Evolutionary conservation across 202 grass and related monocot species (phyloP), one percentile per base, ranked within the genome.

Genomic region (Musa balbisiana): DNA sequence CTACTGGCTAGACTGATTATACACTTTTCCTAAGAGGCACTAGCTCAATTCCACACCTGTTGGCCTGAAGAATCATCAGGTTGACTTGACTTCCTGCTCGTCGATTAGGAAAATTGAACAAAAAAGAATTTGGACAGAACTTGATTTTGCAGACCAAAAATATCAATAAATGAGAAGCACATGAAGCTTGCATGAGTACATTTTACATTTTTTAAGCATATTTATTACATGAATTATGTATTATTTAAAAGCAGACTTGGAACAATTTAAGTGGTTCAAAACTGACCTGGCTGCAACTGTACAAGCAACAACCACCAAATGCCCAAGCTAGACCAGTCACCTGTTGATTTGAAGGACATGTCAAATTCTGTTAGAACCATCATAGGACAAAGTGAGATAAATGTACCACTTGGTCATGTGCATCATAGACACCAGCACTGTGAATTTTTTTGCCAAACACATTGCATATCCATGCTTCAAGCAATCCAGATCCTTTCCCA

Each of bases 371-470:
- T 59, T 54, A 75, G 15, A 63, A 53, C 29, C 67, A 74, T 49
- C 49, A 12, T 3, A 74, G 51, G 64, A 12, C 21, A 65, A 68
- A 74, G 0, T 81, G 0, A 52, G 54, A 53, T 81, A 91, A 55
- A 64, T 88, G 83, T 97, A 97, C 94, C 94, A 89, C 87, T 91
- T 85, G 90, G 76, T 93, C 85, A 85, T 93, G 94, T 68, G 86
- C 87, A 63, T 89, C 62, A 77, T 75, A 89, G 68, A 82, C 26
- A 82, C 85, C 82, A 64, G 49, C 81, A 84, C 76, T 87, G 72
- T 83, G 52, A 58, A 89, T 77, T 82, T 83, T 78, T 56, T 84
- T 88, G 79, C 73, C 81, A 52, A 53, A 82, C 78, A 84, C 72
- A 80, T 87, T 71, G 68, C 80, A 93, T 69, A 75, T 88, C 82